phyloP scores from a whole-genome alignment of 1,284 basidiomycete genomes.

The Sparassis latifolia region DNA sequence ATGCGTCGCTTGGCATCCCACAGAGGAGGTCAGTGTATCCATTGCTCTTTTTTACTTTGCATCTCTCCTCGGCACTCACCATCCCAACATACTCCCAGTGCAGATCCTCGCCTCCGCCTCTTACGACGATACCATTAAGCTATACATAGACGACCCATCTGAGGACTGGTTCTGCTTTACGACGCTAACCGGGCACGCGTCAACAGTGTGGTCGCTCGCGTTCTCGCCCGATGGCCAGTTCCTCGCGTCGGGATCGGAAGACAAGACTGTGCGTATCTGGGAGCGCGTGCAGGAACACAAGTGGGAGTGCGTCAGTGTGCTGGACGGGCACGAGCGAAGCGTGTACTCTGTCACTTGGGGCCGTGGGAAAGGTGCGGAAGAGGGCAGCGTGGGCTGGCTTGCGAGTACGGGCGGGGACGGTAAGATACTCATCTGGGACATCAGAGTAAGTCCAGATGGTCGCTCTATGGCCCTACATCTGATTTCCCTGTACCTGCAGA shows the following conservation, averaged over 20 bases:
- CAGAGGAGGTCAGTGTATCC: constrained; percentile 69
- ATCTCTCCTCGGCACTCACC: not conserved
- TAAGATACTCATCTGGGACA: constrained; percentile 65
- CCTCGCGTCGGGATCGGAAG: constrained; percentile 81
- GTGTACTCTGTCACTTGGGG: constrained; percentile 83
- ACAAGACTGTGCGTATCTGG: constrained; percentile 72
- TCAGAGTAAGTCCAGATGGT: constrained; percentile 41
- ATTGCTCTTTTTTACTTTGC: constrained; percentile 1
- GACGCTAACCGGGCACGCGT: constrained; percentile 75
- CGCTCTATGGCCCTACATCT: not conserved
- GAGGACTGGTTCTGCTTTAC: constrained; percentile 93
- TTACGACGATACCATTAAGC: constrained; percentile 95
- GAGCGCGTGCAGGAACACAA: constrained; percentile 44
- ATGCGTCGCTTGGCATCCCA: constrained; percentile 90
- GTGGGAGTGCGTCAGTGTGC: constrained; percentile 51
- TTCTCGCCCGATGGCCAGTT: constrained; percentile 78
- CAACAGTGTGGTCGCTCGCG: constrained; percentile 90
- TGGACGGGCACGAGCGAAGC: constrained; percentile 63
- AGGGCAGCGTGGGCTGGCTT: constrained; percentile 59
- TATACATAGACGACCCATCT: constrained; percentile 90
- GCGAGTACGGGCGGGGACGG: constrained; percentile 77
- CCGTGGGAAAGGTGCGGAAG: constrained; percentile 19
- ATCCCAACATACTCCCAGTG: constrained; percentile 18
- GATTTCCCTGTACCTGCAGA: constrained; percentile 1
- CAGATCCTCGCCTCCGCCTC: constrained; percentile 94